Evolutionary conservation across 1,139 yeast species (phyloP).

Genomic region (Lodderomyces metapsilosis): DNA sequence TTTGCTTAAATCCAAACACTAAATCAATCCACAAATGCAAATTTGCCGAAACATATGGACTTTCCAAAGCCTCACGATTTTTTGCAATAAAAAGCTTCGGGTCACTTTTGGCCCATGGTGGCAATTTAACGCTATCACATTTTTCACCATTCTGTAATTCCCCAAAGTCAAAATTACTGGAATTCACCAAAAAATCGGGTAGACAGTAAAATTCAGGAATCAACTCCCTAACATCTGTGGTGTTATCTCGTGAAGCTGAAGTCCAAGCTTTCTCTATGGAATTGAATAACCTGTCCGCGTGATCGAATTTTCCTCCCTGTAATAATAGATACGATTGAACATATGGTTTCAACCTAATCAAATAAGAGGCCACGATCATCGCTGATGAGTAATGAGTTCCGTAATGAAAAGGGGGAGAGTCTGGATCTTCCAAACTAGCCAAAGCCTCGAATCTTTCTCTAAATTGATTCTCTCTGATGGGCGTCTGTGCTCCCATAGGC

Average conservation of each 20-base stretch:
- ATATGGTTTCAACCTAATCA: slow-evolving; percentile 74
- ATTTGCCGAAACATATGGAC: slow-evolving; percentile 72
- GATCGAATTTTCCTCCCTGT: slow-evolving; percentile 88
- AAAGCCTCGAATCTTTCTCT: slow-evolving; percentile 69
- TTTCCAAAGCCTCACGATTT: slow-evolving; percentile 79
- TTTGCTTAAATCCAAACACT: slow-evolving; percentile 75
- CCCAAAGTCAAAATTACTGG: slow-evolving; percentile 69
- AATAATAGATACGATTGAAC: slow-evolving; percentile 72
- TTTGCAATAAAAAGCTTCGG: slow-evolving; percentile 68
- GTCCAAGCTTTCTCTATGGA: slow-evolving; percentile 74
- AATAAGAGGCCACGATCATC: slow-evolving; percentile 80
- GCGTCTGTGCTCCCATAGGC: slow-evolving; percentile 87
- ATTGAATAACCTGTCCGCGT: slow-evolving; percentile 76
- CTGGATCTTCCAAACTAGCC: slow-evolving; percentile 49
- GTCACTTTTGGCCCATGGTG: slow-evolving; percentile 80
- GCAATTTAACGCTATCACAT: slow-evolving; percentile 63
- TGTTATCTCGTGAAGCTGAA: slow-evolving; percentile 73
- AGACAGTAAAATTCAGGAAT: slow-evolving; percentile 81
- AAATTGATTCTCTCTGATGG: slow-evolving; percentile 58
- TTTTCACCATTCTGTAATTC: slow-evolving; percentile 57
- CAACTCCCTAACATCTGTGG: slow-evolving; percentile 83
- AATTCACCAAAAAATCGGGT: slow-evolving; percentile 70
- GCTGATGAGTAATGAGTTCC: slow-evolving; percentile 93
- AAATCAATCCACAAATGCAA: slow-evolving; percentile 82
- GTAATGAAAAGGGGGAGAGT: slow-evolving; percentile 77